phyloP scores from a whole-genome alignment of 108 stramenopile species.

The Cylindrotheca fusiformis region DNA sequence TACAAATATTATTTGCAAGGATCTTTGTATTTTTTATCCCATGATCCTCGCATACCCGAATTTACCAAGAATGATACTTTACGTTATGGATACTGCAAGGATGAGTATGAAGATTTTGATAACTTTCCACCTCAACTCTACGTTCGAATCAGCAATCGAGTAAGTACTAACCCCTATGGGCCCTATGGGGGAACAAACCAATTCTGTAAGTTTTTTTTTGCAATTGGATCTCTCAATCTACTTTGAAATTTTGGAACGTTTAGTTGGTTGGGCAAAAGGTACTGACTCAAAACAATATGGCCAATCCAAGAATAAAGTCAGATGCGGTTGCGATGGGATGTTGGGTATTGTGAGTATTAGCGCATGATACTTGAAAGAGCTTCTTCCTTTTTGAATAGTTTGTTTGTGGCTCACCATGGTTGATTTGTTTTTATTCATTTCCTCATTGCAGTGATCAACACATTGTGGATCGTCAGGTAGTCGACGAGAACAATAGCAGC shows the following conservation, averaged over 20 bases:
- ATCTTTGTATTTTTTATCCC: conserved; percentile 4
- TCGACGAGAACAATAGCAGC: background rate
- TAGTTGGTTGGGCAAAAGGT: conserved; percentile 6
- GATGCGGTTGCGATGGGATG: conserved; percentile 14
- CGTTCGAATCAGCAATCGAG: conserved; percentile 7
- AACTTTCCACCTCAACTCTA: conserved; percentile 12
- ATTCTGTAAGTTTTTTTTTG: too few species aligned
- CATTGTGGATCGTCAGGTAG: background rate
- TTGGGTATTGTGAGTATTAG: conserved; percentile 9
- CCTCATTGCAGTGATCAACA: conserved; percentile 5
- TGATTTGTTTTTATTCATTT: too few species aligned
- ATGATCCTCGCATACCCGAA: conserved; percentile 2
- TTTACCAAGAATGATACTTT: conserved; percentile 8
- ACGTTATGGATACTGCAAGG: conserved; percentile 12
- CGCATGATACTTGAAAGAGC: too few species aligned
- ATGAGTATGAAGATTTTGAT: conserved; percentile 6
- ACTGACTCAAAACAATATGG: conserved; percentile 6
- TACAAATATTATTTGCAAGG: conserved; percentile 5
- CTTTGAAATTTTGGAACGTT: too few species aligned
- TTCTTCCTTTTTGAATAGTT: too few species aligned
- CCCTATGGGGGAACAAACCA: too few species aligned
- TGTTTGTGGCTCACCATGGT: too few species aligned
- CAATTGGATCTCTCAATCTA: too few species aligned
- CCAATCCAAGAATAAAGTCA: background rate
- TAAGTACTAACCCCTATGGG: too few species aligned